Evolutionary conservation across 345 rosid genomes (phyloP), one percentile per base, ranked within the genome.

Genomic region (Acer yangbiense): DNA sequence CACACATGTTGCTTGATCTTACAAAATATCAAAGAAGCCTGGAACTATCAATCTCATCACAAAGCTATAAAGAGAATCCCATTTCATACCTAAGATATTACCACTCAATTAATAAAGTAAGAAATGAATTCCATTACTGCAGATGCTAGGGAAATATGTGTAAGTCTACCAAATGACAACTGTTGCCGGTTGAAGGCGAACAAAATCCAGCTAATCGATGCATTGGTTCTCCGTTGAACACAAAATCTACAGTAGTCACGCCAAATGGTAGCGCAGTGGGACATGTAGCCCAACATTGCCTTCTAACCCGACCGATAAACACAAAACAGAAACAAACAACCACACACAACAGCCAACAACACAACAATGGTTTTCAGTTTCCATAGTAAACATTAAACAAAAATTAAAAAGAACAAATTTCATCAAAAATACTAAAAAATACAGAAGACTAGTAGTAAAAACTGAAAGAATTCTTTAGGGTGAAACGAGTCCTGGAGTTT

Each of bases 311-410:
- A 76, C 63, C 69, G 77, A 76, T 71, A 70, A 65, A 65, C 83
- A 80, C 54, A 76, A 80, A 69, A 76, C 73, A 76, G 76, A 80
- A 71, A 75, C 83, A 76, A 71, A 80, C 78, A 76, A 67, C 65
- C 78, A 75, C 83, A 80, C 76, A 80, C 78, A 75, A 80, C 79
- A 80, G 58, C 79, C 76, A 80, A 80, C 72, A 80, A 71, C 83
- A 80, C 62, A 80, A 76, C 67, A 72, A 80, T 71, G 79, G 60
- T 75, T 65, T 79, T 80, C 73, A 80, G 79, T 80, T 41, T 58
- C 79, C 68, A 67, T 71, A 41, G 67, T 68, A 61, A 79, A 67
- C 66, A 63, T 27, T 35, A 79, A 65, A 80, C 71, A 80, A 80
- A 73, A 71, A 69, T 23, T 76, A 25, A 44, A 71, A 71, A 3